Evolutionary conservation across 2,329 filamentous ascomycete genomes (phyloP).

Genomic region (Domatiomyces globalis): DNA sequence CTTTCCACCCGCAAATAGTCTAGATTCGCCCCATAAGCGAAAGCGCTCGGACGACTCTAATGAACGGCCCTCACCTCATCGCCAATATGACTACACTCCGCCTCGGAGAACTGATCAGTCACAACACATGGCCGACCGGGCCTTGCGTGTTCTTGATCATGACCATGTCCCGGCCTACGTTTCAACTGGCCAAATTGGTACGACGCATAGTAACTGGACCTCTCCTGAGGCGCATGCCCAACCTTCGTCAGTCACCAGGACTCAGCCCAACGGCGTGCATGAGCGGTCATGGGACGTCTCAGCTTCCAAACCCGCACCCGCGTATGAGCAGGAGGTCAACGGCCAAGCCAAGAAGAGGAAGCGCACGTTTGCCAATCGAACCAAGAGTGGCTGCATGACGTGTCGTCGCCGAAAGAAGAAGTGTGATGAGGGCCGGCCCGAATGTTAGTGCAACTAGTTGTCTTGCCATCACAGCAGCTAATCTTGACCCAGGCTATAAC

Average conservation of each 20-base stretch:
- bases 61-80: not conserved
- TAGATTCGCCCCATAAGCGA: not conserved
- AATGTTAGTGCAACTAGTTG: conserved; percentile 49
- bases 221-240: conserved; percentile 9
- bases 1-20: not conserved
- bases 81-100: conserved; percentile 4
- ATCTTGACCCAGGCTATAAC: conserved; percentile 53
- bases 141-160: conserved; percentile 12
- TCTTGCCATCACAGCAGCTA: not conserved
- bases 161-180: conserved; percentile 6
- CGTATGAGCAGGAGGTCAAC: conserved; percentile 37
- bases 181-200: not conserved
- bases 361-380: conserved; percentile 70
- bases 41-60: not conserved
- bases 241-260: conserved; percentile 1
- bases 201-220: not conserved
- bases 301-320: conserved; percentile 39
- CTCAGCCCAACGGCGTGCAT: conserved; percentile 1
- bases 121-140: conserved; percentile 16
- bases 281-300: conserved; percentile 30
- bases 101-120: conserved; percentile 2
- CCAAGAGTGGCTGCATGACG: conserved; percentile 89
- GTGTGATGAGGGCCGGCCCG: conserved; percentile 84
- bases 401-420: conserved; percentile 93
- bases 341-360: conserved; percentile 34